Conservation (phyloP, 2,329 filamentous ascomycete genomes). For the Fusarium redolens region DNA sequence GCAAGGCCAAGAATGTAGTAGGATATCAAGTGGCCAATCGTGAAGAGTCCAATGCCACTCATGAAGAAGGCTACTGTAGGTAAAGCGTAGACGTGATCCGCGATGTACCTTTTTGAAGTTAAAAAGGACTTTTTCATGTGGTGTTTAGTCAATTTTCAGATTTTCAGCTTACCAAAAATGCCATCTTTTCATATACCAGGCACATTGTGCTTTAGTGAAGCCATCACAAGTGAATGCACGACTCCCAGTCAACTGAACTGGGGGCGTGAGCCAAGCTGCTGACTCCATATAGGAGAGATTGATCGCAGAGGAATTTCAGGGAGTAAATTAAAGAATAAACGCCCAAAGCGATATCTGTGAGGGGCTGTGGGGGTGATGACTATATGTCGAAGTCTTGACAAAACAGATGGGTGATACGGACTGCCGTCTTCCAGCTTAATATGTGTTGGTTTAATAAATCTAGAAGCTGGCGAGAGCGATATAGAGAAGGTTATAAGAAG, state of each 20-base stretch:
- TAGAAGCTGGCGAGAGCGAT: background rate
- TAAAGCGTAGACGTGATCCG: background rate
- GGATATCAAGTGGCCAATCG: background rate
- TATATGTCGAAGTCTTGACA: background rate
- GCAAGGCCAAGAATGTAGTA: background rate
- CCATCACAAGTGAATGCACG: background rate
- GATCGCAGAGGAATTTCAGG: rapidly evolving
- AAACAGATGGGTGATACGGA: background rate
- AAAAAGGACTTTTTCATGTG: rapidly evolving
- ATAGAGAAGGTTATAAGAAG: rapidly evolving
- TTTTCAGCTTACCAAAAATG: background rate
- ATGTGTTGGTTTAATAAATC: no score
- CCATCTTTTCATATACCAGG: background rate
- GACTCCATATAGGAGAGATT: rapidly evolving
- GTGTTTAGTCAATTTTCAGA: rapidly evolving
- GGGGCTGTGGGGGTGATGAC: background rate
- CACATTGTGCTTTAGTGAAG: background rate
- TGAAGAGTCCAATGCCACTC: background rate
- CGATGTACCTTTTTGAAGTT: background rate
- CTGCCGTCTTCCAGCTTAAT: background rate
- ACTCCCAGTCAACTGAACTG: background rate
- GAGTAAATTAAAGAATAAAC: background rate
- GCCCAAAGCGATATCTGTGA: background rate
- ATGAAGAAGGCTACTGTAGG: background rate
- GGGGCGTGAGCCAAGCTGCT: background rate